Conservation (phyloP, 768 basidiomycete species). For the Lactarius evosmus region DNA sequence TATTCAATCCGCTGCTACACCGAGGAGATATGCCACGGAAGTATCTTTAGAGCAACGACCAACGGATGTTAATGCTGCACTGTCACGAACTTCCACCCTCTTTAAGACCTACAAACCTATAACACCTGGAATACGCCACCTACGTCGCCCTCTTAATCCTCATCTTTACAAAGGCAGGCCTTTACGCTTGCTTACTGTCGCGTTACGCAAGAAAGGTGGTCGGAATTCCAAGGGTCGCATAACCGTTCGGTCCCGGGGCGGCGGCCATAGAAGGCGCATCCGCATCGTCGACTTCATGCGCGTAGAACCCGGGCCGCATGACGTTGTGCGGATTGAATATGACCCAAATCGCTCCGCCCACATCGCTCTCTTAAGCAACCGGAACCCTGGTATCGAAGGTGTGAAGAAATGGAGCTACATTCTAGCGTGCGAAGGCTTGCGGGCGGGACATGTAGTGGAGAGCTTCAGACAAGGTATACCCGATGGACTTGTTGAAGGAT, state of each 20-base stretch:
- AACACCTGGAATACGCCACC: conserved; percentile 82
- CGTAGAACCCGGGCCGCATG: conserved; percentile 72
- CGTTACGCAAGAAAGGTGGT: conserved; percentile 83
- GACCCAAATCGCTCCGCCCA: conserved; percentile 94
- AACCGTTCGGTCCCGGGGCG: conserved; percentile 85
- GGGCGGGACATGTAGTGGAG: conserved; percentile 84
- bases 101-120: conserved; percentile 92
- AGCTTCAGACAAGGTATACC: conserved; percentile 85
- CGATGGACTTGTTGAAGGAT: conserved; percentile 59
- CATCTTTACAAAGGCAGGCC: conserved; percentile 89
- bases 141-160: conserved; percentile 73
- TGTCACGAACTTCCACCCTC: conserved; percentile 51
- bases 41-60: conserved; percentile 33
- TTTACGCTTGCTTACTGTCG: conserved; percentile 72
- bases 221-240: conserved; percentile 80
- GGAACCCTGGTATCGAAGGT: conserved; percentile 51
- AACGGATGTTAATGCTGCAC: conserved; percentile 39
- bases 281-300: conserved; percentile 85
- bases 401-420: conserved; percentile 81
- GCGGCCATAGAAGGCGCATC: conserved; percentile 85
- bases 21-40: conserved; percentile 40
- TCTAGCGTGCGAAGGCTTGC: conserved; percentile 83
- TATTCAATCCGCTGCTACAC: conserved; percentile 27
- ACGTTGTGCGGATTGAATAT: conserved; percentile 94
- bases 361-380: conserved; percentile 80